These are phyloP conservation scores for Saksenaea oblongispora DNA, from an alignment of 371 early-diverging fungal species.

Conservation along the genomic window DNA sequence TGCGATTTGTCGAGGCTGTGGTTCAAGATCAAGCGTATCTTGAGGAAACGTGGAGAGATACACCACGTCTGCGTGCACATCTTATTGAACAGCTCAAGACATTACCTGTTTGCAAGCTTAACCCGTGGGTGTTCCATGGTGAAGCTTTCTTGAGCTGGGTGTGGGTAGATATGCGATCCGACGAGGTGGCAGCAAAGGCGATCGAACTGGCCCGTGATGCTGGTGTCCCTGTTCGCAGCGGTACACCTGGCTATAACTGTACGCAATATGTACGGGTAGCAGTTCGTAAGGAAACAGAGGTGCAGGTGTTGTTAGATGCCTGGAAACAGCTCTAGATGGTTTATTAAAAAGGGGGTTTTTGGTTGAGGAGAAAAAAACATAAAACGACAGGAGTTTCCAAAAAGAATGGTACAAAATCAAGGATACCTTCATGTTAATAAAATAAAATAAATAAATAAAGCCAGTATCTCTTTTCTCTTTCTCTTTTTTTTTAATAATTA, in stretches of 20 bases:
- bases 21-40: slow-evolving; percentile 69
- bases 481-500: not conserved
- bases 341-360: not conserved
- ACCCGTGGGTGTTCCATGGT: slow-evolving; percentile 72
- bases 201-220: slow-evolving; percentile 67
- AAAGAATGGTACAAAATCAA: not conserved
- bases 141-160: slow-evolving; percentile 82
- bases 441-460: not conserved
- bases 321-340: slow-evolving; percentile 56
- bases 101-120: slow-evolving; percentile 28
- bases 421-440: not conserved
- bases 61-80: slow-evolving; percentile 65
- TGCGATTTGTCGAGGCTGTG: slow-evolving; percentile 79
- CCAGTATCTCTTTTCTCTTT: not conserved
- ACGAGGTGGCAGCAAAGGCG: slow-evolving; percentile 57
- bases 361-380: not conserved
- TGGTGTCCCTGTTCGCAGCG: slow-evolving; percentile 84
- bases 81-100: slow-evolving; percentile 52
- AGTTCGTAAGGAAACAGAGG: slow-evolving; percentile 69
- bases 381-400: not conserved
- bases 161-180: slow-evolving; percentile 73
- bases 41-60: slow-evolving; percentile 75
- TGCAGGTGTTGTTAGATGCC: slow-evolving; percentile 64
- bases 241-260: slow-evolving; percentile 76
- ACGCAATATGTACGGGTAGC: slow-evolving; percentile 79